Conservation (phyloP, 495 filamentous ascomycete species). For the Chaetomium cochliodes region DNA sequence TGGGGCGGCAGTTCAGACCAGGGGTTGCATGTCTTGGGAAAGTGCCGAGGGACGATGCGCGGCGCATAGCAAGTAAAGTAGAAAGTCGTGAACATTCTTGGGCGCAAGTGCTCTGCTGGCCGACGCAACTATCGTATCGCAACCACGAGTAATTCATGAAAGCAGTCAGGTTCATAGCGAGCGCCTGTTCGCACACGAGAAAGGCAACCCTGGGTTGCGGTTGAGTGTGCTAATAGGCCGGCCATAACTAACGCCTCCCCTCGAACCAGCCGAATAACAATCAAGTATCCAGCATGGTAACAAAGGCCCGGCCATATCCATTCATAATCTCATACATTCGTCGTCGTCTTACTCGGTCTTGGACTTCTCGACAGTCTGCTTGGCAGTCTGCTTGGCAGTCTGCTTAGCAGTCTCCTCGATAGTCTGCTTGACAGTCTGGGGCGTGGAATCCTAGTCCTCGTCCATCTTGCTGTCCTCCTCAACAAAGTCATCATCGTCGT, state of each 20-base stretch:
- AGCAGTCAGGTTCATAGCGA: conserved; percentile 8
- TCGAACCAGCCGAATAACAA: neutral
- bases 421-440: neutral
- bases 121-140: neutral
- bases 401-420: no score
- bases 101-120: neutral
- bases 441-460: neutral
- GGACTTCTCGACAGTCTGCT: neutral
- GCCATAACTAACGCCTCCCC: neutral
- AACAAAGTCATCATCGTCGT: conserved; percentile 65
- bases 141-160: neutral
- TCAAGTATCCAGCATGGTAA: conserved; percentile 11
- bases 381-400: neutral
- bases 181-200: neutral
- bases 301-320: conserved; percentile 13
- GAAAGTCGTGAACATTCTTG: neutral
- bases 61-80: neutral
- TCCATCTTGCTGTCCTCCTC: conserved; percentile 41
- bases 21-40: conserved; percentile 6
- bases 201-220: neutral
- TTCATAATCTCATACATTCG: conserved; percentile 18
- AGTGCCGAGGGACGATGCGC: neutral
- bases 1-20: neutral
- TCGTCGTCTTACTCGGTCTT: conserved; percentile 9
- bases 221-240: neutral